Base-by-base conservation (phyloP, 176 grass and related monocot genomes). In the Aegilops tauschii region DNA sequence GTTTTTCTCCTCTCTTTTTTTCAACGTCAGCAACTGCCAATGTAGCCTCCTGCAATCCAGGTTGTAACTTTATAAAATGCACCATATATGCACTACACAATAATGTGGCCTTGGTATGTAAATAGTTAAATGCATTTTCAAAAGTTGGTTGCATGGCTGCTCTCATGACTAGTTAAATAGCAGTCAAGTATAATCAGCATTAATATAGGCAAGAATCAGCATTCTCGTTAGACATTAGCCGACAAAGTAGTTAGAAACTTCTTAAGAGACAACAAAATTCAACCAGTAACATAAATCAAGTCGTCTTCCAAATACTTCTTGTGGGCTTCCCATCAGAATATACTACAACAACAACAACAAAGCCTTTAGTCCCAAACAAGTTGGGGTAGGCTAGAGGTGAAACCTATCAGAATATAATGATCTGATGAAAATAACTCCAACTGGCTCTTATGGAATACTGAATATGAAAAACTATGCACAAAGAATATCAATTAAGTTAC, bases 1-100 rank as follows among this genome's bases (percentile, higher is more conserved):
- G 79, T 88, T 88, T 92, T 47, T 88, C 92, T 81, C 87, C 93
- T 87, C 87, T 94, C 87, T 94, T 99, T 94, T 89, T 94, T 75
- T 93, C 94, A 87, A 82, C 92, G 81, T 90, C 94, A 86, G 88
- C 89, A 92, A 94, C 87, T 74, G 89, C 92, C 81, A 85, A 74
- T 10, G 90, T 88, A 91, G 89, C 97, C 88, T 99, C 97, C 94
- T 99, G 77, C 61, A 88, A 83, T 61, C 45, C 69, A 89, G 63
- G 27, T 50, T 73, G 14, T 32, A 78, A 49, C 23, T 69, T 78
- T 65, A n/a, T 72, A 69, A 64, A 56, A 63, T 9, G 73, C 77
- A 79, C 61, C 25, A 54, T 44, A 65, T 31, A 21, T 23, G 9
- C 25, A 69, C 2, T 69, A 77, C 31, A 69, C 30, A 47, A 78